phyloP scores from a whole-genome alignment of 768 basidiomycete species.

The Pholiota microspora region DNA sequence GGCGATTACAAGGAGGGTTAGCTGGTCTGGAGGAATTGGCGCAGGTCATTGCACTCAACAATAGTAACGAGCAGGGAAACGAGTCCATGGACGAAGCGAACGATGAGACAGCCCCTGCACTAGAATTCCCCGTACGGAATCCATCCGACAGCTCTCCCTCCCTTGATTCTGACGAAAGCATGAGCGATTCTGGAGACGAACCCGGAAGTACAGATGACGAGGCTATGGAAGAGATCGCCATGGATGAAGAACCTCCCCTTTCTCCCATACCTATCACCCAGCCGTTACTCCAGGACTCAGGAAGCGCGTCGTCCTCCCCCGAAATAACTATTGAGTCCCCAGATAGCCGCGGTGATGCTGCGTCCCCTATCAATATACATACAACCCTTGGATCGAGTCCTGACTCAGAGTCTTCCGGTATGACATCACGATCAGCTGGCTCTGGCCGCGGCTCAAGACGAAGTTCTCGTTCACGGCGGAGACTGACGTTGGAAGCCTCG shows the following conservation, averaged over 20 bases:
- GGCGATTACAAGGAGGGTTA: constrained; percentile 85
- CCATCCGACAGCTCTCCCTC: constrained; percentile 49
- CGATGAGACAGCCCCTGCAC: constrained; percentile 60
- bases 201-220: constrained; percentile 78
- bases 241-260: constrained; percentile 58
- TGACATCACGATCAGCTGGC: constrained; percentile 22
- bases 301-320: constrained; percentile 30
- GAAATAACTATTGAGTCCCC: constrained; percentile 13
- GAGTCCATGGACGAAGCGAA: constrained; percentile 55
- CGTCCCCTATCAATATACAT: constrained; percentile 1
- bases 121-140: constrained; percentile 66
- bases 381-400: constrained; percentile 11
- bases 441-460: constrained; percentile 45
- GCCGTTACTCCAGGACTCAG: constrained; percentile 30
- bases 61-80: constrained; percentile 51
- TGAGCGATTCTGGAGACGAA: constrained; percentile 64
- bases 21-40: constrained; percentile 84
- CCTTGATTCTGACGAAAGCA: constrained; percentile 74
- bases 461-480: constrained; percentile 54
- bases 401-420: constrained; percentile 19
- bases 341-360: constrained; percentile 10
- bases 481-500: constrained; percentile 30
- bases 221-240: constrained; percentile 78
- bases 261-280: constrained; percentile 31
- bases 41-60: constrained; percentile 68